Evolutionary conservation across 495 filamentous ascomycete species (phyloP), one percentile per base, ranked within the genome.

Genomic region (Pseudevernia furfuracea): DNA sequence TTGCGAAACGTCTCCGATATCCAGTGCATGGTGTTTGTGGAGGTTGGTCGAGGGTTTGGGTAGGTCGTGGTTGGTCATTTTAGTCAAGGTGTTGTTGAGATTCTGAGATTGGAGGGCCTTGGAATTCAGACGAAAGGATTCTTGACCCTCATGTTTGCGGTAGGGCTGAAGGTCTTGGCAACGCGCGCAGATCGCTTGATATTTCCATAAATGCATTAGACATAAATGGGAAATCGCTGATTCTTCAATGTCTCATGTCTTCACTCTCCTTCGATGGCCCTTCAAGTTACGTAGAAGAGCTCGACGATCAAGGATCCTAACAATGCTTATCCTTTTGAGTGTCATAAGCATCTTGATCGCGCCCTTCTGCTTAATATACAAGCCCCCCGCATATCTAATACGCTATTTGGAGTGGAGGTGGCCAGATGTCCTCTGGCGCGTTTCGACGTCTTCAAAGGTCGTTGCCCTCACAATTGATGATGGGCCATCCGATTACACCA

Each of bases 391-490:
- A 14, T 68, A 81, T 10, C 71, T 95, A 14, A 85, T 96, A 71
- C 74, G 75, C 44, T 87, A 86, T 74, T 82, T 91, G 65, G 80
- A 87, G 69, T 77, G 75, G 64, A 84, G 81, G 38, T 90, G 86
- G 83, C 89, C 90, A 9, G 84, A 90, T 69, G 85, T 92, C 25
- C 79, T 95, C 52, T 95, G 84, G 78, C 85, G 85, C 57, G 77
- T 89, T 19, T 75, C 79, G 12, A 77, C 81, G 0, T 62, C 73
- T 36, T 74, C 79, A 59, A 87, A 86, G 63, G 70, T 90, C 10
- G 79, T 94, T 19, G 91, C 89, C 3, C 80, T 96, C 36, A 93
- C 89, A 7, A 87, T 96, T 73, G 91, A 95, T 76, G 91, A 95
- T 75, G 86, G 82, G 25, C 91, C 91, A 4, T 90, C 87, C 1